Evolutionary conservation across 2,329 filamentous ascomycete species (phyloP).

Genomic region (Colletotrichum nymphaeae): DNA sequence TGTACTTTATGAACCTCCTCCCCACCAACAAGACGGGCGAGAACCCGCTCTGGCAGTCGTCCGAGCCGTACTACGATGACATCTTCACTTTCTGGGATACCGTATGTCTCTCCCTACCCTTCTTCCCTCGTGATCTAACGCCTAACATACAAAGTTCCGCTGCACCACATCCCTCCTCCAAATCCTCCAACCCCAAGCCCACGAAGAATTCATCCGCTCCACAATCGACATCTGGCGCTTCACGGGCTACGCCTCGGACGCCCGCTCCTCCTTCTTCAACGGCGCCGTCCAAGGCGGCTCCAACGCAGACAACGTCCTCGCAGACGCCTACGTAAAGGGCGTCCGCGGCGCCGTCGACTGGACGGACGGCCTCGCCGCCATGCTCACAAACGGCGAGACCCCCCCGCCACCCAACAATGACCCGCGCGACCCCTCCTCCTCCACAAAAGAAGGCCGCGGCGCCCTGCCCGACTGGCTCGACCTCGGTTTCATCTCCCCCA

Average conservation of each 20-base stretch:
- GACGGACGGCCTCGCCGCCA: slow-evolving; percentile 70
- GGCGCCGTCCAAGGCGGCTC: slow-evolving; percentile 77
- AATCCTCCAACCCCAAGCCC: slow-evolving; percentile 70
- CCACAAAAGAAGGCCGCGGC: slow-evolving; percentile 75
- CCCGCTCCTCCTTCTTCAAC: slow-evolving; percentile 75
- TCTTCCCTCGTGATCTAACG: background rate
- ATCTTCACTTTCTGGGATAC: slow-evolving; percentile 77
- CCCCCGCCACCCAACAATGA: slow-evolving; percentile 70
- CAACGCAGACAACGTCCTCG: slow-evolving; percentile 78
- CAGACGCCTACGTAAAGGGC: slow-evolving; percentile 78
- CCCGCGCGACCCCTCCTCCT: slow-evolving; percentile 66
- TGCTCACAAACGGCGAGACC: slow-evolving; percentile 75
- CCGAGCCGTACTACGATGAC: slow-evolving; percentile 78
- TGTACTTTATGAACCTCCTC: slow-evolving; percentile 78
- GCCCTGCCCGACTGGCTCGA: slow-evolving; percentile 76
- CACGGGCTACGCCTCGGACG: slow-evolving; percentile 74
- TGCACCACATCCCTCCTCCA: slow-evolving; percentile 75
- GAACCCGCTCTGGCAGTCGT: slow-evolving; percentile 73
- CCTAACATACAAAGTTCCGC: slow-evolving; percentile 57
- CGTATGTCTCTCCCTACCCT: slow-evolving; percentile 28
- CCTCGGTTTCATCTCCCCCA: slow-evolving; percentile 73
- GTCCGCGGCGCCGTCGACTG: slow-evolving; percentile 73
- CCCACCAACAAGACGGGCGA: slow-evolving; percentile 79
- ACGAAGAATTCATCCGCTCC: slow-evolving; percentile 74
- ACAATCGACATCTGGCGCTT: slow-evolving; percentile 76